These are phyloP conservation scores for Nidularia pulvinata DNA, from an alignment of 768 basidiomycete genomes.

Conservation along the genomic window DNA sequence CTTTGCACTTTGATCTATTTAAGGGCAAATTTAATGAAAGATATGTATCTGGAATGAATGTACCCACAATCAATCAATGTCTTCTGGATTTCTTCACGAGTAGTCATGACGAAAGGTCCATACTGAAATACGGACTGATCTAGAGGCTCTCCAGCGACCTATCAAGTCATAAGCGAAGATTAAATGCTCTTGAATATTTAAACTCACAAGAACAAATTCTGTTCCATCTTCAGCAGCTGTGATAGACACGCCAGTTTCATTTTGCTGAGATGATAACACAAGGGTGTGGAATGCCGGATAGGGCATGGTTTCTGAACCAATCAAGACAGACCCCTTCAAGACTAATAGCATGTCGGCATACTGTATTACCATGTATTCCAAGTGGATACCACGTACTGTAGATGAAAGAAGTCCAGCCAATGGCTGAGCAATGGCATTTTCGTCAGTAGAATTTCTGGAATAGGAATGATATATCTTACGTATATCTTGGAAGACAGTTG, in stretches of 20 bases:
- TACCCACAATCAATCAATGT: constrained; percentile 79
- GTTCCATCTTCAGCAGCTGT: constrained; percentile 60
- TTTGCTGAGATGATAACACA: constrained; percentile 64
- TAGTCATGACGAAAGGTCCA: constrained; percentile 88
- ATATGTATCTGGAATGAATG: too few species aligned
- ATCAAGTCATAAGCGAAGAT: neutral
- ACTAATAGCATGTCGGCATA: constrained; percentile 33
- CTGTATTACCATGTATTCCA: neutral
- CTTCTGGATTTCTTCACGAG: constrained; percentile 74
- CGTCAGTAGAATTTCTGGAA: neutral
- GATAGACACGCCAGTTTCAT: constrained; percentile 71
- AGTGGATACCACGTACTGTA: constrained; percentile 54
- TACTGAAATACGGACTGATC: constrained; percentile 89
- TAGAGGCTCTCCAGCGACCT: constrained; percentile 88
- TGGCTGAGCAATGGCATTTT: constrained; percentile 35
- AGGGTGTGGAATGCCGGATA: constrained; percentile 76
- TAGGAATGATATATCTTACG: constrained; percentile 41
- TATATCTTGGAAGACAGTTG: constrained; percentile 78
- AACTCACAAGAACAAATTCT: constrained; percentile 70
- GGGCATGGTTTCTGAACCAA: constrained; percentile 50
- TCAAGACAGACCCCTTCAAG: constrained; percentile 61
- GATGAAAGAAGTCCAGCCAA: constrained; percentile 89
- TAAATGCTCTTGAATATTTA: neutral
- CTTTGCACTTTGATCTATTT: constrained; percentile 60
- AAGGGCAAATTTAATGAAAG: too few species aligned